Conservation (phyloP, 2,329 filamentous ascomycete genomes). For the Gremmenia infestans region DNA sequence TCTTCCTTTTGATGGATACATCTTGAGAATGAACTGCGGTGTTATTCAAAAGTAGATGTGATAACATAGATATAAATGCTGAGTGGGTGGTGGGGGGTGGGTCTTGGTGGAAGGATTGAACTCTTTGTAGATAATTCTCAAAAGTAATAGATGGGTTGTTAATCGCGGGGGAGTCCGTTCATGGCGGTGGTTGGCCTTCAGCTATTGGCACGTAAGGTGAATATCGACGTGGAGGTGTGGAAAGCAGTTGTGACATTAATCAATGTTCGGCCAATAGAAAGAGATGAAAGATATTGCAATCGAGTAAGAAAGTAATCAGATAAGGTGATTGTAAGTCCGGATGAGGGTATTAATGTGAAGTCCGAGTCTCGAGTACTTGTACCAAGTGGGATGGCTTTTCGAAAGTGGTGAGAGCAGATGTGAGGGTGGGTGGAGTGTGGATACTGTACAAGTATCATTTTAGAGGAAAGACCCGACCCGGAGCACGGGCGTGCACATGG, state of each 20-base stretch:
- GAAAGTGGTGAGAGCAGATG: not conserved
- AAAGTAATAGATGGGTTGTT: not conserved
- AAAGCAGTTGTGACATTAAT: not conserved
- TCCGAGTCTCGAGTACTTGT: not conserved
- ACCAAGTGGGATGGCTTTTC: not conserved
- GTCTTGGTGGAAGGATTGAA: not conserved
- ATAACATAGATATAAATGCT: too few species aligned
- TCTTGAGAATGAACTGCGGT: slow-evolving; percentile 11
- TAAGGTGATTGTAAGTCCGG: not conserved
- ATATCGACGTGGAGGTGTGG: not conserved
- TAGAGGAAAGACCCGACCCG: not conserved
- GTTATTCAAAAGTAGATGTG: not conserved
- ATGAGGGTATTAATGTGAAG: not conserved
- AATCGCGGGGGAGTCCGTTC: not conserved
- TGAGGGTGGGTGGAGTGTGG: not conserved
- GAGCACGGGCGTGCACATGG: not conserved
- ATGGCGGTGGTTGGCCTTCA: not conserved
- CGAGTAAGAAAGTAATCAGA: not conserved
- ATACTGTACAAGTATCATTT: not conserved
- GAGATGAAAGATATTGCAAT: not conserved
- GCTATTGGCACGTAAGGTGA: not conserved
- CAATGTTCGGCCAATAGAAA: not conserved
- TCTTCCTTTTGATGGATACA: slow-evolving; percentile 24
- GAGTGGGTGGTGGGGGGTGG: not conserved
- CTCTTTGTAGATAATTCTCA: not conserved